Evolutionary conservation across 768 basidiomycete species (phyloP).

Genomic region (Psilocybe tampanensis): DNA sequence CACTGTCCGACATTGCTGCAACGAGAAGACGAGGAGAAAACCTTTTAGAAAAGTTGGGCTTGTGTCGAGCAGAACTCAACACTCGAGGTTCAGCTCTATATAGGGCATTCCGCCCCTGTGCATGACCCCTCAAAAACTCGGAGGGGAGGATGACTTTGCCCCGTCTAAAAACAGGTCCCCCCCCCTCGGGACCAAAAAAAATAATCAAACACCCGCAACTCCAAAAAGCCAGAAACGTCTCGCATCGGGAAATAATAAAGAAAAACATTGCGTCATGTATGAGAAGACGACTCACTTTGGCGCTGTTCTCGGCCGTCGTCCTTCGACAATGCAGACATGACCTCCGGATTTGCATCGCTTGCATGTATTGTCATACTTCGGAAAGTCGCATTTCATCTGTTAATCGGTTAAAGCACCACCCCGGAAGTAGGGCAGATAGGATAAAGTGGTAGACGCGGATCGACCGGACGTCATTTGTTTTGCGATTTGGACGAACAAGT

Average conservation of each 20-base stretch:
- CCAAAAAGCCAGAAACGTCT: conserved; percentile 7
- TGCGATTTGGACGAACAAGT: conserved; percentile 4
- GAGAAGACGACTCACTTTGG: conserved; percentile 69
- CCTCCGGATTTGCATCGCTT: conserved; percentile 73
- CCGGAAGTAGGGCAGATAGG: conserved; percentile 4
- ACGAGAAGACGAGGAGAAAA: not conserved
- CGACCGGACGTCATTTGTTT: conserved; percentile 8
- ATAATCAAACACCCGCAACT: not conserved
- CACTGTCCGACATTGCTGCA: conserved; percentile 2
- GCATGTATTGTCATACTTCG: conserved; percentile 72
- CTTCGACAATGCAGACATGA: conserved; percentile 82
- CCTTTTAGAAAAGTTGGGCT: not conserved
- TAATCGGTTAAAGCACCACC: conserved; percentile 17
- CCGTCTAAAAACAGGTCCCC: conserved; percentile 6
- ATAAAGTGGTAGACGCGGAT: not conserved
- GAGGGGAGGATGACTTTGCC: not conserved
- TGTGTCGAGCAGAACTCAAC: conserved; percentile 2
- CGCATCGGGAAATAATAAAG: conserved; percentile 19
- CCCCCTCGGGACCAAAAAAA: not conserved
- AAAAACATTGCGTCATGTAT: conserved; percentile 7
- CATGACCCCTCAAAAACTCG: conserved; percentile 1
- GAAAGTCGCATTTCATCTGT: conserved; percentile 90
- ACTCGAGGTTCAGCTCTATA: conserved; percentile 9
- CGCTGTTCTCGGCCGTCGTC: conserved; percentile 73
- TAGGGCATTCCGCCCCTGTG: conserved; percentile 16